Percentiles rank a stretch among this genome's conserved stretches.
Conservation (phyloP, 1,139 yeast genomes). For the Kodamaea alishanica region DNA sequence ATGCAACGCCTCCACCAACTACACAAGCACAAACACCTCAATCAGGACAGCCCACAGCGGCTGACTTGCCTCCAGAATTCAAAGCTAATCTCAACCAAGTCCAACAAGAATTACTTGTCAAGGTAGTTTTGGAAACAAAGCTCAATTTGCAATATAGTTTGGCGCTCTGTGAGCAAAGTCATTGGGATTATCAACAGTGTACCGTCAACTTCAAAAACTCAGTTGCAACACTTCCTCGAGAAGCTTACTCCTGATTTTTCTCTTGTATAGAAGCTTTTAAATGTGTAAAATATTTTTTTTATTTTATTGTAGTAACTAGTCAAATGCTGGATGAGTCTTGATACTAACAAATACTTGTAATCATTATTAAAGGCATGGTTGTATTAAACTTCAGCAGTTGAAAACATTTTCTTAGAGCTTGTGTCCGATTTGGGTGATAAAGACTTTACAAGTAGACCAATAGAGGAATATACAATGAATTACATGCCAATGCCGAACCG, state of each 20-base stretch:
- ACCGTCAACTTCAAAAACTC: constrained; percentile 68
- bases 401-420: too few species aligned
- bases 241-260: constrained; percentile 26
- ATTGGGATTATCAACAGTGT: constrained; percentile 76
- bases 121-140: constrained; percentile 68
- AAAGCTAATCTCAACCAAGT: constrained; percentile 47
- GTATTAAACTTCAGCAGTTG: too few species aligned
- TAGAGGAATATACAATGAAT: too few species aligned
- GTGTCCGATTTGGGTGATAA: too few species aligned
- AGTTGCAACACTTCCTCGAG: constrained; percentile 41
- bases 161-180: constrained; percentile 85
- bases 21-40: not conserved
- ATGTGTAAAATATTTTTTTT: constrained; percentile 1
- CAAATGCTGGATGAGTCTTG: too few species aligned
- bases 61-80: constrained; percentile 51
- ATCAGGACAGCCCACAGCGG: constrained; percentile 23
- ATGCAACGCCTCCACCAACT: constrained; percentile 12
- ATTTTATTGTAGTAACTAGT: too few species aligned
- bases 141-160: constrained; percentile 74
- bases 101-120: constrained; percentile 66
- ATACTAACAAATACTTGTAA: too few species aligned
- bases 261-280: not conserved
- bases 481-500: too few species aligned
- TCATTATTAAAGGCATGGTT: too few species aligned
- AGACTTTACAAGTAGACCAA: too few species aligned